Conservation (phyloP, 1,284 basidiomycete genomes). For the Dichomitus squalens region DNA sequence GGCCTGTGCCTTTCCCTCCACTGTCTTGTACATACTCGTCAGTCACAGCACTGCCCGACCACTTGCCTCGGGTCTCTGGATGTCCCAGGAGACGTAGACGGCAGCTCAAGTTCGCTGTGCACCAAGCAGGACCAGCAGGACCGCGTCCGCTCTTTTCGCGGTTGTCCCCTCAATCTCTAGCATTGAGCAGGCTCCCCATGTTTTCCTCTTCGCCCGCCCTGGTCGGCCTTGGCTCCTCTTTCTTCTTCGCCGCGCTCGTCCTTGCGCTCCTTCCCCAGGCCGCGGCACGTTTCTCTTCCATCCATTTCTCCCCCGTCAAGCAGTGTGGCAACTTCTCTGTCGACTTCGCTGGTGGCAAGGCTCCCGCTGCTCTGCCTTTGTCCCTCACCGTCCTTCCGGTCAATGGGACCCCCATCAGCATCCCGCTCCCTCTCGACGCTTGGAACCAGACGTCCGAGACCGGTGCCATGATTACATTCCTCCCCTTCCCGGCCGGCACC, state of each 20-base stretch:
- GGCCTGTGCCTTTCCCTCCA: not conserved
- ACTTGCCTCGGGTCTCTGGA: conserved; percentile 1
- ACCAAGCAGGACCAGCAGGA: conserved; percentile 29
- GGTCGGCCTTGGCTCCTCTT: conserved; percentile 32
- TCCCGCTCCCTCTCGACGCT: conserved; percentile 42
- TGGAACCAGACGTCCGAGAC: conserved; percentile 43
- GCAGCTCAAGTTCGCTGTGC: conserved; percentile 14
- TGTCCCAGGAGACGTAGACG: not conserved
- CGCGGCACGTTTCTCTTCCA: conserved; percentile 43
- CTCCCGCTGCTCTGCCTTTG: conserved; percentile 42
- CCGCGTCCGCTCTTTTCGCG: conserved; percentile 26
- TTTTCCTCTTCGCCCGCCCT: conserved; percentile 36
- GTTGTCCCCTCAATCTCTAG: conserved; percentile 19
- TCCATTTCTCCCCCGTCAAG: conserved; percentile 50
- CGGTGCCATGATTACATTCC: conserved; percentile 49
- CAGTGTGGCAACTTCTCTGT: conserved; percentile 59
- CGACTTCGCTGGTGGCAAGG: conserved; percentile 43
- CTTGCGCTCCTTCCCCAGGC: conserved; percentile 48
- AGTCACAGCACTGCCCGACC: not conserved
- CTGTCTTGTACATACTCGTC: not conserved
- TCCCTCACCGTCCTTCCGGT: conserved; percentile 57
- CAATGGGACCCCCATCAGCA: conserved; percentile 48
- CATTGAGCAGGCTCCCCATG: conserved; percentile 32
- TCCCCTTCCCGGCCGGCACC: conserved; percentile 52
- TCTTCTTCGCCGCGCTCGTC: conserved; percentile 31